Base-by-base conservation (phyloP, 176 grass and related monocot species). In the Chloris gayana region DNA sequence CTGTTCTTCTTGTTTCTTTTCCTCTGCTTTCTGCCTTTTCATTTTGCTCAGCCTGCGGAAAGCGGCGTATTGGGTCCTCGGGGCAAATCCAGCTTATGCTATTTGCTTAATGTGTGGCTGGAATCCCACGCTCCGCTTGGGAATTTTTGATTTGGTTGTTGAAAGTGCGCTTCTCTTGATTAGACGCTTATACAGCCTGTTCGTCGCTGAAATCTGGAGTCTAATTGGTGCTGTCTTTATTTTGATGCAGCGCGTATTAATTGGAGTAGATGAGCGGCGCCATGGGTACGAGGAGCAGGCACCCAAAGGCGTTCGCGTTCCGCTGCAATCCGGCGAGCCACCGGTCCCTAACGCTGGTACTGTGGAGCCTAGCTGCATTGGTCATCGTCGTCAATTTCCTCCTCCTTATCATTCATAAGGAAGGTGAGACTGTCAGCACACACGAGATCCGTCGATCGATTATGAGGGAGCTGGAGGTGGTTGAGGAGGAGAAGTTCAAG, bases 401-500 rank as follows among this genome's bases (percentile, higher is more conserved):
- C 73, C 79, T 84, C 18, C 64, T 91, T 15, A 49, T 84, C 79
- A 53, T 73, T 42, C 89, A 80, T 34, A 87, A 73, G 78, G 87
- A 82, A 39, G 73, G 58, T 2, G 78, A 81, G 38, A 21, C 21
- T 27, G 67, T 78, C 5, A 33, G 65, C 39, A 34, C 78, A 59
- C 65, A 45, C 11, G 76, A 81, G 45, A 80, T 80, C 59, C 78
- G 74, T 54, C 70, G 74, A 19, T 79, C 76, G 7, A 68, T 85
- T 46, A 69, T 76, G 21, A 77, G 70, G 60, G 88, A 93, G 31
- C 53, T 99, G 76, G 97, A 99, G 83, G 80, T 35, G 75, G 90
- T 95, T 6, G 97, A 99, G 85, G 90, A 99, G 73, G 93, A 91
- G 47, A 69, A 31, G 13, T 89, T 93, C 86, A 77, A 77, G 69